phyloP scores from a whole-genome alignment of 73 alveolate species.

The Paramecium caudatum region DNA sequence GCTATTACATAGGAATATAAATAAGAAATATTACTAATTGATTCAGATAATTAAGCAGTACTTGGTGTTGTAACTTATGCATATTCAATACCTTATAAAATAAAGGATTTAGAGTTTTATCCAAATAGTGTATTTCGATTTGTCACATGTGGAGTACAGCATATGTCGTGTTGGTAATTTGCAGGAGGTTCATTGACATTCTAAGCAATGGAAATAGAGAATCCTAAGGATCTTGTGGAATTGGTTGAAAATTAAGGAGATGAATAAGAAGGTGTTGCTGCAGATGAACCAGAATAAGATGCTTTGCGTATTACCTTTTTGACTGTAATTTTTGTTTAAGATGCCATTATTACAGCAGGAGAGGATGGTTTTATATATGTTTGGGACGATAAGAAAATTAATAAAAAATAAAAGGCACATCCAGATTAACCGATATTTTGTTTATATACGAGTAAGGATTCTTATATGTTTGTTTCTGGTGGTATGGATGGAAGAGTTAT shows the following conservation, averaged over 20 bases:
- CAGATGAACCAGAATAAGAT: conserved; percentile 68
- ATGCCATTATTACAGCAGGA: conserved; percentile 75
- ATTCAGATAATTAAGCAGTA: conserved; percentile 80
- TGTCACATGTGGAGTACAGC: conserved; percentile 97
- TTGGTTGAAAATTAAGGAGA: conserved; percentile 39
- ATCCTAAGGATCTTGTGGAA: conserved; percentile 72
- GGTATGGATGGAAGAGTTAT: conserved; percentile 91
- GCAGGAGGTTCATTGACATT: conserved; percentile 75
- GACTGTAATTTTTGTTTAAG: conserved; percentile 70
- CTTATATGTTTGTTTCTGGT: conserved; percentile 86
- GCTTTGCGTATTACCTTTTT: conserved; percentile 60
- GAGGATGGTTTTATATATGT: conserved; percentile 76
- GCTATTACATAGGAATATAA: conserved; percentile 91
- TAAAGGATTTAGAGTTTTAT: conserved; percentile 95
- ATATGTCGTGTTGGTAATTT: conserved; percentile 90
- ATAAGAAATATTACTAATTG: conserved; percentile 85
- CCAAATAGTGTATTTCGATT: conserved; percentile 91
- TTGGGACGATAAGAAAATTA: conserved; percentile 85
- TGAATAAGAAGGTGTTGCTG: conserved; percentile 60
- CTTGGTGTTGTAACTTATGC: conserved; percentile 83
- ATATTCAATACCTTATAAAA: conserved; percentile 92
- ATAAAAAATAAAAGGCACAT: conserved; percentile 88
- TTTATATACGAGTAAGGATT: conserved; percentile 83
- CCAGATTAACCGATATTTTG: conserved; percentile 83
- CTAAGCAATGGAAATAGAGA: conserved; percentile 75